phyloP scores from a whole-genome alignment of 2,329 filamentous ascomycete species.

The Exophiala sp. region DNA sequence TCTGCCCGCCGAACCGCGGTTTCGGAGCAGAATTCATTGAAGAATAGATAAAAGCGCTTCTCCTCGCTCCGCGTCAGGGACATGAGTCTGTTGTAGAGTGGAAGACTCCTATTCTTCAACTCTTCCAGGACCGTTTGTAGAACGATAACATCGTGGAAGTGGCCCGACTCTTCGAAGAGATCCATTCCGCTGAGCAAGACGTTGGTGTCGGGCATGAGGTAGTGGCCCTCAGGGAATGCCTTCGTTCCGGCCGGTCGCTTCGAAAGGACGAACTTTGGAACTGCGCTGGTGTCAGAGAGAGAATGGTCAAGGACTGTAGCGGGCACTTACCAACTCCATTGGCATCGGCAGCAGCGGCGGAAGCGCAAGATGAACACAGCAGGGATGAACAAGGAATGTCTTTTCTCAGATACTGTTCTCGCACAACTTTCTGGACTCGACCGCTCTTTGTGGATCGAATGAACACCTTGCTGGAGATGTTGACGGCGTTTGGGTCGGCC shows the following conservation, averaged over 20 bases:
- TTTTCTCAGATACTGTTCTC: conserved; percentile 89
- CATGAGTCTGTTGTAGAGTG: conserved; percentile 88
- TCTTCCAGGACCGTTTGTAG: conserved; percentile 95
- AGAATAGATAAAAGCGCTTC: conserved; percentile 97
- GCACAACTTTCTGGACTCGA: conserved; percentile 97
- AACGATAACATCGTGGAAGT: conserved; percentile 95
- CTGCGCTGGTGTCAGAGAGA: conserved; percentile 43
- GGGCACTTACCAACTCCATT: conserved; percentile 60
- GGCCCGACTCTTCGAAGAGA: conserved; percentile 82
- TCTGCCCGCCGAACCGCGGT: conserved; percentile 71
- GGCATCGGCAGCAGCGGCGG: conserved; percentile 70
- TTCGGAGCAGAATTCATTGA: conserved; percentile 94
- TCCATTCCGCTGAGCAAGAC: conserved; percentile 94
- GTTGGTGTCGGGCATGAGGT: conserved; percentile 93
- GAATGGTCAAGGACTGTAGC: conserved; percentile 5
- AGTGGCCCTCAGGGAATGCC: conserved; percentile 78
- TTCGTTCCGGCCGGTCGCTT: conserved; percentile 80
- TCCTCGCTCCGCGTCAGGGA: conserved; percentile 89
- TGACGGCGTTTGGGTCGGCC: conserved; percentile 55
- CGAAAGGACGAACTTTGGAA: conserved; percentile 77
- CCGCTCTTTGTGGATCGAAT: conserved; percentile 90
- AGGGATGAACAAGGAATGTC: conserved; percentile 96
- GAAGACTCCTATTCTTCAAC: conserved; percentile 84
- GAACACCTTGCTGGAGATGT: conserved; percentile 91
- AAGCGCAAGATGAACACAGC: conserved; percentile 70